These are phyloP conservation scores for Lepidium campestre DNA, from an alignment of 441 rosid species.

Conservation along the genomic window DNA sequence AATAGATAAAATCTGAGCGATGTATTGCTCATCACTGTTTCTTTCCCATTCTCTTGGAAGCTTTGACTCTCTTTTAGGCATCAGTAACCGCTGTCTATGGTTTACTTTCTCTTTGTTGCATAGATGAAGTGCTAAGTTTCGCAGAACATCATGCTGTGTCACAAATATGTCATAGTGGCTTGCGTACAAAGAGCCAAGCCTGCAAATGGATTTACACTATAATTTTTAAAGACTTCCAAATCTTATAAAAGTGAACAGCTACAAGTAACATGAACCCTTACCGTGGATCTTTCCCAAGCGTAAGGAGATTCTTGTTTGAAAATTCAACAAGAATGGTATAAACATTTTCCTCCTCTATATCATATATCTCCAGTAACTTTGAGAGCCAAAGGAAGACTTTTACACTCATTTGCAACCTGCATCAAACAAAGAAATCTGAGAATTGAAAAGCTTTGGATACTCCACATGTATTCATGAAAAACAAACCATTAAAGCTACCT, in stretches of 20 bases:
- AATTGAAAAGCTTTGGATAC: too few species aligned
- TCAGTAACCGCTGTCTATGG: slow-evolving; percentile 43
- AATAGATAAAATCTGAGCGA: slow-evolving; percentile 70
- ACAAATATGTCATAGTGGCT: slow-evolving; percentile 63
- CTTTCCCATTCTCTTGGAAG: slow-evolving; percentile 83
- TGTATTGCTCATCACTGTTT: slow-evolving; percentile 46
- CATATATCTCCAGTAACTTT: slow-evolving; percentile 62
- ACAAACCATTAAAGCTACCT: too few species aligned
- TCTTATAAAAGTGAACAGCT: not conserved
- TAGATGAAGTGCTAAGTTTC: slow-evolving; percentile 70
- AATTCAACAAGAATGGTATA: slow-evolving; percentile 67
- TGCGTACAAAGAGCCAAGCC: slow-evolving; percentile 60
- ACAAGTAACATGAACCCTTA: slow-evolving; percentile 17
- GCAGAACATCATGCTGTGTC: slow-evolving; percentile 76
- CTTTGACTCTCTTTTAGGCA: slow-evolving; percentile 57
- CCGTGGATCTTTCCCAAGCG: slow-evolving; percentile 72
- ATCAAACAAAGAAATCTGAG: too few species aligned
- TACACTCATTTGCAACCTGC: too few species aligned
- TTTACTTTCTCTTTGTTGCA: slow-evolving; percentile 40
- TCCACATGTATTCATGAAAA: too few species aligned
- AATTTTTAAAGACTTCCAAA: not conserved
- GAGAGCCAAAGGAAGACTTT: too few species aligned
- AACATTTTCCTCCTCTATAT: slow-evolving; percentile 47
- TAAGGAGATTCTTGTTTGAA: slow-evolving; percentile 64
- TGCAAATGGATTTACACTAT: slow-evolving; percentile 21